Percentiles rank a stretch among this genome's conserved stretches.
Evolutionary conservation across 225 moss, liverwort and hornwort genomes (phyloP).

Genomic region (Physcomitrium patens): DNA sequence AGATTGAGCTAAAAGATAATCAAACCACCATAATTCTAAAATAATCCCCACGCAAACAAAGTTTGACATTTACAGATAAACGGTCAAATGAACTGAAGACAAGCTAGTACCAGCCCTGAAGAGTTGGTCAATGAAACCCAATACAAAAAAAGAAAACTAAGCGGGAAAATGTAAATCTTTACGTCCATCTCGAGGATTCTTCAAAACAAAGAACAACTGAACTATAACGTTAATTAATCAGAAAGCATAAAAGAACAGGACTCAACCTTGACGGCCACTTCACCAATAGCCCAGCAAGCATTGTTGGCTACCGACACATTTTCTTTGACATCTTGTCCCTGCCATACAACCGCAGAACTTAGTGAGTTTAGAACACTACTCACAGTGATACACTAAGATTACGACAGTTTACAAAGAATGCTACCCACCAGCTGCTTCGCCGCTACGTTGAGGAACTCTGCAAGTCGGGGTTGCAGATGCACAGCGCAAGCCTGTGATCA

Average conservation of each 20-base stretch:
- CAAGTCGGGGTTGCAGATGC: slow-evolving; percentile 89
- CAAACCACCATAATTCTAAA: not conserved
- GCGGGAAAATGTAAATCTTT: not conserved
- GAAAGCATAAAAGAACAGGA: not conserved
- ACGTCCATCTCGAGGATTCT: not conserved
- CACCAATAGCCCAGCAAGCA: slow-evolving; percentile 99
- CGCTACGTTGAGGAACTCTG: slow-evolving; percentile 91
- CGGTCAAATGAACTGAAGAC: slow-evolving; percentile 13
- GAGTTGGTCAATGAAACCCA: not conserved
- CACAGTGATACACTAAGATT: slow-evolving; percentile 4
- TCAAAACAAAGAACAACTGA: not conserved
- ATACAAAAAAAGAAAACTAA: slow-evolving; percentile 6
- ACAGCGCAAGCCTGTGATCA: slow-evolving; percentile 81
- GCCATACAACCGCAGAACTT: slow-evolving; percentile 43
- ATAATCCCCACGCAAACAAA: slow-evolving; percentile 15
- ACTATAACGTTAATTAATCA: not conserved
- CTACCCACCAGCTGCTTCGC: slow-evolving; percentile 85
- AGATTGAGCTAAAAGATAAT: not conserved
- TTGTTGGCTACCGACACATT: slow-evolving; percentile 99
- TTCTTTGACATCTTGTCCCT: slow-evolving; percentile 92
- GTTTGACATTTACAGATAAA: slow-evolving; percentile 9
- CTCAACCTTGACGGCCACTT: slow-evolving; percentile 93
- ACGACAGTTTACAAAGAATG: slow-evolving; percentile 20
- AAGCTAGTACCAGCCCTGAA: slow-evolving; percentile 16
- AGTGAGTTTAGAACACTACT: slow-evolving; percentile 15